These are phyloP conservation scores for Penicillium pancosmium DNA, from an alignment of 495 filamentous ascomycete species.

Conservation along the genomic window DNA sequence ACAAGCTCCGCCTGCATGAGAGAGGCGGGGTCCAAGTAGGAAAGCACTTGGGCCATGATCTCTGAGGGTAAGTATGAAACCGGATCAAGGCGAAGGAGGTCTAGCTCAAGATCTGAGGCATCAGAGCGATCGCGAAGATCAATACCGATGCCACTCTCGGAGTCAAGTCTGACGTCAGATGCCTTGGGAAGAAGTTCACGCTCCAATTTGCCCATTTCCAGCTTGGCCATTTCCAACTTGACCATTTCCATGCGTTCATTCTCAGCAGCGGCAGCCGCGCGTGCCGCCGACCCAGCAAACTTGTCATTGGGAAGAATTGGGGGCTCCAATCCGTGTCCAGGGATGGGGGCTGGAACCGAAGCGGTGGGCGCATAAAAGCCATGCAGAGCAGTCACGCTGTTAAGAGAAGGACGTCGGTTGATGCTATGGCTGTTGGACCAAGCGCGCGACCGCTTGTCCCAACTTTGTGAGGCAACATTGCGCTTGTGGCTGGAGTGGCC, in stretches of 20 bases:
- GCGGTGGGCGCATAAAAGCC: constrained; percentile 41
- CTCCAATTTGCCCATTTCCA: constrained; percentile 46
- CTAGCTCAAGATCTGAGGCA: constrained; percentile 45
- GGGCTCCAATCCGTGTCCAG: constrained; percentile 42
- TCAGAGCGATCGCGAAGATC: constrained; percentile 58
- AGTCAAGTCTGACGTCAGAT: constrained; percentile 51
- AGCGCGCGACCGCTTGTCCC: constrained; percentile 23
- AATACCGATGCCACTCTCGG: constrained; percentile 81
- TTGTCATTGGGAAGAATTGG: constrained; percentile 43
- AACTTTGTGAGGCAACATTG: constrained; percentile 24
- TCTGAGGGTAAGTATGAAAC: constrained; percentile 68
- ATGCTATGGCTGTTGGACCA: constrained; percentile 36
- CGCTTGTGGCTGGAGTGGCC: constrained; percentile 22
- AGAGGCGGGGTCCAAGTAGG: constrained; percentile 67
- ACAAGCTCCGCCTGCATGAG: constrained; percentile 65
- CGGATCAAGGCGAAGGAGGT: constrained; percentile 58
- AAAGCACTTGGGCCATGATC: constrained; percentile 71
- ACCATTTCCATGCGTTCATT: constrained; percentile 46
- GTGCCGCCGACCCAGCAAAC: constrained; percentile 68
- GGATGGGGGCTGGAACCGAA: constrained; percentile 35
- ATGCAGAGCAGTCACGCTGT: constrained; percentile 44
- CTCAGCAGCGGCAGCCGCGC: constrained; percentile 69
- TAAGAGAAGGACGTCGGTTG: constrained; percentile 44
- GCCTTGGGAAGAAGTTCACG: constrained; percentile 34
- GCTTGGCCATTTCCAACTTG: constrained; percentile 43